phyloP scores from a whole-genome alignment of 495 filamentous ascomycete genomes.

The Patellaria atrata region DNA sequence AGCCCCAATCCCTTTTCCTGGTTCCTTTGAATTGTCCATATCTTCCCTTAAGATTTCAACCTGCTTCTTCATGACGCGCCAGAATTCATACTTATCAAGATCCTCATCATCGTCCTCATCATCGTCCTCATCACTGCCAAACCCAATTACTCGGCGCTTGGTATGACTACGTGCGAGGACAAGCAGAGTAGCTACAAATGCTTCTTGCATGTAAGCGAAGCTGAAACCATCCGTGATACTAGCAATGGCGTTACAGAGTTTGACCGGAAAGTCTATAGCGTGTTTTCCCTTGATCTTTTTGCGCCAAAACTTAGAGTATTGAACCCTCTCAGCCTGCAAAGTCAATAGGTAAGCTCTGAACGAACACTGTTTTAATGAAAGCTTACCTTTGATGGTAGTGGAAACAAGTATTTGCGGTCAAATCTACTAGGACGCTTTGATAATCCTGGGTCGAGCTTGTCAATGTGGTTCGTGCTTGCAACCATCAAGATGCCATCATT shows the following conservation, averaged over 20 bases:
- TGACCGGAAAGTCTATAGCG: constrained; percentile 40
- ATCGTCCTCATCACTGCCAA: constrained; percentile 18
- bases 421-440: constrained; percentile 50
- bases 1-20: too few relatives aligned
- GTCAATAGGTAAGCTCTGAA: neutral
- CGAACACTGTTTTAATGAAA: neutral
- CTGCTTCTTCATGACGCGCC: constrained; percentile 43
- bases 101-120: constrained; percentile 26
- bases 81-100: constrained; percentile 34
- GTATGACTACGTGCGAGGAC: constrained; percentile 27
- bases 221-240: constrained; percentile 45
- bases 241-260: constrained; percentile 39
- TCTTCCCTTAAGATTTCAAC: constrained; percentile 39
- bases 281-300: constrained; percentile 39
- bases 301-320: constrained; percentile 32
- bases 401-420: constrained; percentile 50
- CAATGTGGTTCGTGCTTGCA: constrained; percentile 44
- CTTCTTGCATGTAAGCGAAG: constrained; percentile 54
- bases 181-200: constrained; percentile 44
- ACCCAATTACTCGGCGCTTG: too few relatives aligned
- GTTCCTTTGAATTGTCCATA: constrained; percentile 31
- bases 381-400: constrained; percentile 31
- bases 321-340: constrained; percentile 32
- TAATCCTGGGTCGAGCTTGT: constrained; percentile 40
- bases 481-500: constrained; percentile 54